Conservation (phyloP, 1,284 basidiomycete species). For the Mycena sp. region DNA sequence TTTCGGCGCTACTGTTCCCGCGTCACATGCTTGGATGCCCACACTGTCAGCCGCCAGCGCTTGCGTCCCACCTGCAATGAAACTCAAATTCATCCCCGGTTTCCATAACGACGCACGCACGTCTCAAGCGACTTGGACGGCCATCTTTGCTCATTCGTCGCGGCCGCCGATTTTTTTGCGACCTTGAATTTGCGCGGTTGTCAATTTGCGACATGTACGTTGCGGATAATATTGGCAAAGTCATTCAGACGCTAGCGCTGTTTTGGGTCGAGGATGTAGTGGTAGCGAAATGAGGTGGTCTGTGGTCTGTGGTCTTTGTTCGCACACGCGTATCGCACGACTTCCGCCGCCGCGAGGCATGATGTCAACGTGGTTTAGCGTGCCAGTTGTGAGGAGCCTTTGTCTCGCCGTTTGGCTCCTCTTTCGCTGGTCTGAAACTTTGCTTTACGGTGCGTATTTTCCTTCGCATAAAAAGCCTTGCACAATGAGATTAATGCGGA, state of each 20-base stretch:
- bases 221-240: slow-evolving; percentile 24
- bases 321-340: no score
- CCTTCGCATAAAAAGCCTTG: no score
- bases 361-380: slow-evolving; percentile 15
- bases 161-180: slow-evolving; percentile 1
- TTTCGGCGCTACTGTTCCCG: slow-evolving; percentile 4
- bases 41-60: no score
- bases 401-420: background rate
- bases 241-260: slow-evolving; percentile 6
- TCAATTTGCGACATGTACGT: slow-evolving; percentile 21
- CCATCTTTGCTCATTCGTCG: background rate
- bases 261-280: background rate
- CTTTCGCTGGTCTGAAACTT: background rate
- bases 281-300: background rate
- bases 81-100: no score
- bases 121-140: no score
- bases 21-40: slow-evolving; percentile 7
- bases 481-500: no score
- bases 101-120: no score
- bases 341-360: background rate
- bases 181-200: background rate
- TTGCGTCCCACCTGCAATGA: no score
- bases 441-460: no score
- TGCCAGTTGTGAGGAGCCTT: no score
- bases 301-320: background rate